Evolutionary conservation across 2,329 filamentous ascomycete species (phyloP).

Genomic region (Aspergillus amoenus): DNA sequence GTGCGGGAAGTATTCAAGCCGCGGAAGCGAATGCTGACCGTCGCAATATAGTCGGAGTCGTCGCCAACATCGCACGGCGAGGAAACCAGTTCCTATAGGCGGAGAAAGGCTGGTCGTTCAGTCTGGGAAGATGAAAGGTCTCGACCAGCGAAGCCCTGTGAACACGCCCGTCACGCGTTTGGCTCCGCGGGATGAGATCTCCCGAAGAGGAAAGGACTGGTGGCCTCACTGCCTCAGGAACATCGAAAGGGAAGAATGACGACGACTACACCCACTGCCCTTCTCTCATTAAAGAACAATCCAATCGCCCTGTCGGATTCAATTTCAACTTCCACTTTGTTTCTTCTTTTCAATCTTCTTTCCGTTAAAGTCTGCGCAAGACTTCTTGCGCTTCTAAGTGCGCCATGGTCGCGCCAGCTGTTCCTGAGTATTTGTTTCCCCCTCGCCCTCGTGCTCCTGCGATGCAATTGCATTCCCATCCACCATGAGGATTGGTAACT

Average conservation of each 20-base stretch:
- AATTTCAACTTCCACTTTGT: background rate
- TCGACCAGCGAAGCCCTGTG: slow-evolving; percentile 3
- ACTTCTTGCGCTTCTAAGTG: slow-evolving; percentile 23
- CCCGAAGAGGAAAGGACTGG: slow-evolving; percentile 18
- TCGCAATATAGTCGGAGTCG: slow-evolving; percentile 2
- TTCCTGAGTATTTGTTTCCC: slow-evolving; percentile 65
- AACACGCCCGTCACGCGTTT: slow-evolving; percentile 24
- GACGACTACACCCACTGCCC: slow-evolving; percentile 10
- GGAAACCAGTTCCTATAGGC: background rate
- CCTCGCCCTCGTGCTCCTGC: slow-evolving; percentile 25
- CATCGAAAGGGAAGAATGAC: slow-evolving; percentile 16
- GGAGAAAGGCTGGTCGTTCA: background rate
- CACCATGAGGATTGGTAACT: slow-evolving; percentile 16
- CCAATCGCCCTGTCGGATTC: background rate
- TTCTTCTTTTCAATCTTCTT: background rate
- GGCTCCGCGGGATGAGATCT: slow-evolving; percentile 11
- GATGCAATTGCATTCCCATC: slow-evolving; percentile 21
- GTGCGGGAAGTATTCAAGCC: slow-evolving; percentile 18
- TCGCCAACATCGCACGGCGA: slow-evolving; percentile 23
- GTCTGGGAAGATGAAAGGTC: background rate
- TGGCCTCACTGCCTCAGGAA: slow-evolving; percentile 20
- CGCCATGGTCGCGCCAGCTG: slow-evolving; percentile 71
- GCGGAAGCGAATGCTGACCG: slow-evolving; percentile 16
- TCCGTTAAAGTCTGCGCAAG: slow-evolving; percentile 2
- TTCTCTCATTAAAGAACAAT: slow-evolving; percentile 2